Base-by-base conservation (phyloP, 331 rosid species). In the Telfairia occidentalis region DNA sequence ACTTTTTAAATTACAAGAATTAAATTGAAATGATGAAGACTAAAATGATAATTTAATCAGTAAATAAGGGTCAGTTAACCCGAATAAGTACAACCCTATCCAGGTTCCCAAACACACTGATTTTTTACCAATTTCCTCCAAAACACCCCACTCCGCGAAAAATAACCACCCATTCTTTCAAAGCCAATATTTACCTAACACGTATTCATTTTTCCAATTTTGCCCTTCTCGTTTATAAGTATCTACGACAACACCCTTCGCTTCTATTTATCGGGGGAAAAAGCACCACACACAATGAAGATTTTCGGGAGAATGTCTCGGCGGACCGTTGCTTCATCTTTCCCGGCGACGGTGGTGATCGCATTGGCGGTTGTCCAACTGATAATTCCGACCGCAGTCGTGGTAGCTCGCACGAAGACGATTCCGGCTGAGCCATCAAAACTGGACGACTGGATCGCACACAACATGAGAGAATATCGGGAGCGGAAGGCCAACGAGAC, bases 261-360 rank as follows among this genome's bases (percentile, higher is more conserved):
- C 13, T 19, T 45, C 21, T 2, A 26, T 43, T 42, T 6, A 45
- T 45, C 21, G 23, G 10, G 3, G 4, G 1, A 12, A 66, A 66
- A 5, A n/a, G n/a, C n/a, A 23, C 35, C 7, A 7, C 5, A 24
- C 38, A 34, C 32, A 23, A 67, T 0, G 19, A 6, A 24, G 54
- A 69, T 43, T 69, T 43, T 69, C 19, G 38, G 23, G 35, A 70
- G 74, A 45, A 70, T 70, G 74, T 13, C 13, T 28, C 74, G 74
- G 40, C 74, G 38, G 3, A 5, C 54, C 35, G 49, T 26, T 69
- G 32, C 74, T 43, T 69, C 74, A 7, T 42, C 37, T 45, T 45
- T 28, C 24, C 24, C 74, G 34, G 74, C 24, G 40, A 15, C 38
- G 74, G 73, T 40, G 53, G 52, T 49, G 49, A 4, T 23, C 34